phyloP scores from a whole-genome alignment of 2,329 filamentous ascomycete genomes.

The Aspergillus nomiae region DNA sequence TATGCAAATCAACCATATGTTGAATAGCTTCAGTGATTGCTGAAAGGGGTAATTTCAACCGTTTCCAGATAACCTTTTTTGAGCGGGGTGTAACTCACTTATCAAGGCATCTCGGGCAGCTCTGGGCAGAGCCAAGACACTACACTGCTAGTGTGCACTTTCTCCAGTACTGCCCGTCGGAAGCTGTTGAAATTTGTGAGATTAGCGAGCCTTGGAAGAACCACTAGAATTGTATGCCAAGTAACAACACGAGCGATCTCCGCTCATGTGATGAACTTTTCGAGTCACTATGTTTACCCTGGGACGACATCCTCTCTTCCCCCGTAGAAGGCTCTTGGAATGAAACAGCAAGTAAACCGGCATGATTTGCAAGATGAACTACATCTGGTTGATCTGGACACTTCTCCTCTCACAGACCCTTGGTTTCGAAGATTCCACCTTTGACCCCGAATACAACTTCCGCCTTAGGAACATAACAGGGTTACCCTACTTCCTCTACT shows the following conservation, averaged over 20 bases:
- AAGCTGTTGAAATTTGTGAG: too few relatives aligned
- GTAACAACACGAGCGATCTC: neutral
- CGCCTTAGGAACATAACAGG: conserved; percentile 8
- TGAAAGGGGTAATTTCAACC: neutral
- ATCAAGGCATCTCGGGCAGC: too few relatives aligned
- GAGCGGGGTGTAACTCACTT: too few relatives aligned
- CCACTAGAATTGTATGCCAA: neutral
- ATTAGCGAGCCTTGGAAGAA: too few relatives aligned
- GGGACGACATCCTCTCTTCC: neutral
- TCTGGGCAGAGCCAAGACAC: neutral
- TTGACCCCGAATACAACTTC: conserved; percentile 4
- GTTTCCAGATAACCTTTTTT: too few relatives aligned
- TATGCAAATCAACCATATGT: neutral
- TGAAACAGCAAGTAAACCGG: neutral
- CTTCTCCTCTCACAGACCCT: neutral
- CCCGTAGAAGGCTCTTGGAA: neutral
- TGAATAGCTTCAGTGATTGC: neutral
- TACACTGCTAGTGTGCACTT: neutral
- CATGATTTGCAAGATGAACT: neutral
- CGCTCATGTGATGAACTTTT: neutral
- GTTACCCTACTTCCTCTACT: conserved; percentile 10
- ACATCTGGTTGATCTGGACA: neutral
- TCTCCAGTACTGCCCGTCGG: too few relatives aligned
- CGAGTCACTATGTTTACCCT: neutral
- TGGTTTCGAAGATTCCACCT: neutral